These are phyloP conservation scores for Triangularia verruculosa DNA, from an alignment of 2,329 filamentous ascomycete genomes.

Conservation along the genomic window DNA sequence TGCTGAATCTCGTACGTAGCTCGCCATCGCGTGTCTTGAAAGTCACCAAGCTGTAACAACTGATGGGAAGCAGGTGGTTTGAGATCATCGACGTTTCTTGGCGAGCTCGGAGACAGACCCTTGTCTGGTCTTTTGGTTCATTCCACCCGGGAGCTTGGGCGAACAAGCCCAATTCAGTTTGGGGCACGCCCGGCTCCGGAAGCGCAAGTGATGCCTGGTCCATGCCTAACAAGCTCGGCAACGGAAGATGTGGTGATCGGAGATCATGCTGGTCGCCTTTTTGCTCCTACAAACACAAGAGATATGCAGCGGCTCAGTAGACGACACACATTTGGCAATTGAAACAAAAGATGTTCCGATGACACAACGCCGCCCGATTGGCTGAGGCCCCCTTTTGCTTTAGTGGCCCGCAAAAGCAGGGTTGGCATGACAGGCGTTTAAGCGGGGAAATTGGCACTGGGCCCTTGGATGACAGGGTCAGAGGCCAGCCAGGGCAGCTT, in stretches of 20 bases:
- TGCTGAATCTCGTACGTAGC: not conserved
- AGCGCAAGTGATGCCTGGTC: not conserved
- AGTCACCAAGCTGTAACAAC: not conserved
- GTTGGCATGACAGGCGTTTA: not conserved
- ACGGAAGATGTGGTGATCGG: not conserved
- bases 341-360: not conserved
- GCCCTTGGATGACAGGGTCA: not conserved
- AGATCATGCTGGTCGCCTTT: not conserved
- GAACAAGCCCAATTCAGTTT: not conserved
- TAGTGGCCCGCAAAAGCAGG: not conserved
- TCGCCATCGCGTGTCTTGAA: not conserved
- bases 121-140: not conserved
- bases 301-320: not conserved
- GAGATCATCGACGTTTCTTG: constrained; percentile 2
- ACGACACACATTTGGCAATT: not conserved
- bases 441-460: constrained; percentile 8
- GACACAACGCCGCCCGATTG: not conserved
- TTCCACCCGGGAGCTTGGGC: constrained; percentile 8
- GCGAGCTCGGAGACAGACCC: not conserved
- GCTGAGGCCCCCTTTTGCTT: not conserved
- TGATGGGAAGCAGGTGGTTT: not conserved
- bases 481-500: constrained; percentile 6
- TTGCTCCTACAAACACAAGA: not conserved
- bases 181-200: not conserved
- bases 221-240: constrained; percentile 1